A percentile compares a stretch with the other conserved stretches of the same genome.
Conservation (phyloP, 176 grass and related monocot species). For the Pharus latifolius region DNA sequence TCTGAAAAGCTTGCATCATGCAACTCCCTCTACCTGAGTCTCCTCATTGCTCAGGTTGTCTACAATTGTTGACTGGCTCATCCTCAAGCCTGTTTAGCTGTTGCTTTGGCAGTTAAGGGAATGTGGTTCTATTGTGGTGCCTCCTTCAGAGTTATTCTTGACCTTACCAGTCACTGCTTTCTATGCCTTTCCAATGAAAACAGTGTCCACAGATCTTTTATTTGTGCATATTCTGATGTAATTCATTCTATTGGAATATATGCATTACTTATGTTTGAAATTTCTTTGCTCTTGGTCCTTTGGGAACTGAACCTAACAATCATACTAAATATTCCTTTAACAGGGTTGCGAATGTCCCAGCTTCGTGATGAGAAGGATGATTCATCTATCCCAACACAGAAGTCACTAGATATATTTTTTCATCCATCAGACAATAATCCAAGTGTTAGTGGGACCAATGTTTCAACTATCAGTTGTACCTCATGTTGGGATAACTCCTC, state of each 20-base stretch:
- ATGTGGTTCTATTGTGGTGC: background rate
- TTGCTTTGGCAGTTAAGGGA: background rate
- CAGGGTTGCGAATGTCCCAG: constrained; percentile 83
- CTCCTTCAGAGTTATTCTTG: background rate
- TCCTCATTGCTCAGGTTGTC: background rate
- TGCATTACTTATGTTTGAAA: background rate
- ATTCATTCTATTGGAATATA: background rate
- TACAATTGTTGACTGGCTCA: background rate
- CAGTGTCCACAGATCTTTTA: background rate
- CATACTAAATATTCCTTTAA: background rate
- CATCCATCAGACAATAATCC: constrained; percentile 4
- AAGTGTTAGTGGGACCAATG: background rate
- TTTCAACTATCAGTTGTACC: background rate
- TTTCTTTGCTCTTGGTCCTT: constrained; percentile 3
- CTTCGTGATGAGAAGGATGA: constrained; percentile 54
- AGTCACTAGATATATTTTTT: constrained; percentile 63
- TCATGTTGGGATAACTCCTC: background rate
- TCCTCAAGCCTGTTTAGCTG: background rate
- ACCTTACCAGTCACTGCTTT: background rate
- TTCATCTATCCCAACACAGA: constrained; percentile 49
- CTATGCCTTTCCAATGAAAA: background rate
- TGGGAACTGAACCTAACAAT: background rate
- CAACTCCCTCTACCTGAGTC: background rate
- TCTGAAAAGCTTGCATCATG: background rate
- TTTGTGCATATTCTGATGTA: constrained; percentile 7